Conservation (phyloP, 1,284 basidiomycete genomes). For the Irpex sp. region DNA sequence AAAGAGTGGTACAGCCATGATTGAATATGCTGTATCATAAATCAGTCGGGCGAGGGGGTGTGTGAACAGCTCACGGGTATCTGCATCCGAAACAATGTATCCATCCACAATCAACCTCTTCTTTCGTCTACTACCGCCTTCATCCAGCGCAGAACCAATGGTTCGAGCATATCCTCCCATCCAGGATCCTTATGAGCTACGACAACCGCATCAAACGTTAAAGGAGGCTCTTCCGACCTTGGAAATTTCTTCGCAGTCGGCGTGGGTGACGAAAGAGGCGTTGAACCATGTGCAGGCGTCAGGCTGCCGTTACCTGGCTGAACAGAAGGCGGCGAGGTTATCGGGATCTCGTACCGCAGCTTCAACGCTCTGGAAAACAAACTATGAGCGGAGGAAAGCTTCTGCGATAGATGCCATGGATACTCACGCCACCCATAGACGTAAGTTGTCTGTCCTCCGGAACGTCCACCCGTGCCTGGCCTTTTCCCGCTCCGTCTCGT, state of each 20-base stretch:
- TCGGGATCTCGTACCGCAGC: constrained; percentile 72
- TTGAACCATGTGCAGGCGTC: constrained; percentile 20
- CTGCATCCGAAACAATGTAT: background rate
- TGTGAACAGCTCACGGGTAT: background rate
- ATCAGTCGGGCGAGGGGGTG: background rate
- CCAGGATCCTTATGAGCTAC: constrained; percentile 73
- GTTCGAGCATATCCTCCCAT: constrained; percentile 79
- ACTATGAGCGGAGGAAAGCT: constrained; percentile 1
- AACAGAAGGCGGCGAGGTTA: constrained; percentile 48
- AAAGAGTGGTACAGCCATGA: background rate
- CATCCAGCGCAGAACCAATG: constrained; percentile 62
- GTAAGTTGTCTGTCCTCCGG: constrained; percentile 76
- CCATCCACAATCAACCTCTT: constrained; percentile 1
- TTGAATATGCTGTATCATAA: background rate
- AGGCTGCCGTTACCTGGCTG: constrained; percentile 14
- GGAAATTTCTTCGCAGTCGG: constrained; percentile 29
- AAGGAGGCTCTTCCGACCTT: constrained; percentile 30
- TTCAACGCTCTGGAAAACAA: constrained; percentile 62
- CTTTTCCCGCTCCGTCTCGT: constrained; percentile 27
- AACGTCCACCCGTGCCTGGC: constrained; percentile 68
- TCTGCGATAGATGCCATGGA: constrained; percentile 10
- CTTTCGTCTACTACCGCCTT: constrained; percentile 63
- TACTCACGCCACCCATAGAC: constrained; percentile 77
- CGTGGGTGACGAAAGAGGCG: constrained; percentile 27
- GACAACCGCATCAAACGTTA: constrained; percentile 68